A percentile compares a stretch with the other conserved stretches of the same genome.
Conservation (phyloP, 2,329 filamentous ascomycete genomes). For the Claviceps fusiformis region DNA sequence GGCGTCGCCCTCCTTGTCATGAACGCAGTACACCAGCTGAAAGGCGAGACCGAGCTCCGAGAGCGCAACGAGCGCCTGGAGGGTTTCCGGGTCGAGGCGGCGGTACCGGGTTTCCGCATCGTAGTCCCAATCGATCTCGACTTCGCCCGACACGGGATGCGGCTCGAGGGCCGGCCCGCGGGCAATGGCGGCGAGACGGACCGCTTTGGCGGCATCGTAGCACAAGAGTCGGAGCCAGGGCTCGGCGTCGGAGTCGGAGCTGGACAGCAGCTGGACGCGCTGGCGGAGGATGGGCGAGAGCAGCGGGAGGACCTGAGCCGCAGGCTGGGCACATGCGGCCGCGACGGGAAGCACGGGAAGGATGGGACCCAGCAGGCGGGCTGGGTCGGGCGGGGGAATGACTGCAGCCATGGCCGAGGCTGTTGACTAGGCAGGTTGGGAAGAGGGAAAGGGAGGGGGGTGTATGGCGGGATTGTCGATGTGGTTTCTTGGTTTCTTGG, state of each 20-base stretch:
- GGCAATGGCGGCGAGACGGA: conserved; percentile 47
- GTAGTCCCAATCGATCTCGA: conserved; percentile 57
- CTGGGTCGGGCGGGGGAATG: conserved; percentile 31
- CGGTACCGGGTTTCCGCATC: conserved; percentile 51
- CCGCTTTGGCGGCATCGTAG: conserved; percentile 46
- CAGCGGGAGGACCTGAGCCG: conserved; percentile 41
- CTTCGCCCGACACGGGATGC: conserved; percentile 69
- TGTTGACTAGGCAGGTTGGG: too few relatives aligned
- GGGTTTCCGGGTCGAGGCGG: conserved; percentile 60
- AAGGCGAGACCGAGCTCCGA: conserved; percentile 49
- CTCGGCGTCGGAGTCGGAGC: conserved; percentile 32
- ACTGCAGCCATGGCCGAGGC: conserved; percentile 13
- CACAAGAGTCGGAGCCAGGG: conserved; percentile 63
- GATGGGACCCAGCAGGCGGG: conserved; percentile 38
- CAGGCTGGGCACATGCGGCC: conserved; percentile 42
- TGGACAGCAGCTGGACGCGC: conserved; percentile 50
- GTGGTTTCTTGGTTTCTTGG: not conserved
- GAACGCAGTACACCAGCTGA: conserved; percentile 55
- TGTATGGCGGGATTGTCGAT: not conserved
- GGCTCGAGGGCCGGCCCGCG: conserved; percentile 54
- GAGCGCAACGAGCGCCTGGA: conserved; percentile 53
- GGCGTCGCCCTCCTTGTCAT: conserved; percentile 44
- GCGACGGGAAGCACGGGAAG: conserved; percentile 47
- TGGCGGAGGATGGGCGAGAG: conserved; percentile 54
- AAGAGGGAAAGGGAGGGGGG: not conserved